A percentile compares a stretch with the other conserved stretches of the same genome.
Evolutionary conservation across 2,329 filamentous ascomycete genomes (phyloP).

Genomic region (Botrytis tulipae): DNA sequence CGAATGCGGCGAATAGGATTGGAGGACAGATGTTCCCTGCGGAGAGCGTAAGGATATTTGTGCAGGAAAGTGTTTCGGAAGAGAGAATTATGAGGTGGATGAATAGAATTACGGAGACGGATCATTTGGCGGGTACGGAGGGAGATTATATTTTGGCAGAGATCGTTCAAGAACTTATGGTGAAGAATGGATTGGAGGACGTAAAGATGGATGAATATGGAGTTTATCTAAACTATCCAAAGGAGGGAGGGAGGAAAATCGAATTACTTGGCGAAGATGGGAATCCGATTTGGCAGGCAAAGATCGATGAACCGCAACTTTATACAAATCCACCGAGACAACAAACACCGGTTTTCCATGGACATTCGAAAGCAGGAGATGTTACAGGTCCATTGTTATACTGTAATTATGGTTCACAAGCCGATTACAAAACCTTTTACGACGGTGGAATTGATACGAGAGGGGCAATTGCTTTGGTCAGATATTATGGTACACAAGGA

Average conservation of each 20-base stretch:
- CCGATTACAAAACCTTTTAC: slow-evolving; percentile 74
- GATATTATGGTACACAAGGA: slow-evolving; percentile 71
- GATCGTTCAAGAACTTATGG: slow-evolving; percentile 79
- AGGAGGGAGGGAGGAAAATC: slow-evolving; percentile 70
- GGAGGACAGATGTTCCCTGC: slow-evolving; percentile 75
- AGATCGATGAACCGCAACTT: slow-evolving; percentile 76
- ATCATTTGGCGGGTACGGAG: slow-evolving; percentile 91
- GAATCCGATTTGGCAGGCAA: slow-evolving; percentile 70
- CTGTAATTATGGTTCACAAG: slow-evolving; percentile 83
- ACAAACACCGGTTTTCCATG: slow-evolving; percentile 81
- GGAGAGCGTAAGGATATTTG: slow-evolving; percentile 73
- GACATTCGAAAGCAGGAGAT: slow-evolving; percentile 81
- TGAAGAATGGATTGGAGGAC: slow-evolving; percentile 68
- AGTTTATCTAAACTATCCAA: slow-evolving; percentile 92
- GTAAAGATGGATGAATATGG: slow-evolving; percentile 75
- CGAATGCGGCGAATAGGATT: slow-evolving; percentile 59
- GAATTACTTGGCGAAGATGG: slow-evolving; percentile 72
- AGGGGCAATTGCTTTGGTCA: slow-evolving; percentile 80
- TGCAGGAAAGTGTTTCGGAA: slow-evolving; percentile 71
- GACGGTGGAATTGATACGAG: slow-evolving; percentile 71
- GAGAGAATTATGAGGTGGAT: slow-evolving; percentile 70
- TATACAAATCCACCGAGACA: slow-evolving; percentile 61
- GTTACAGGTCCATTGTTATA: slow-evolving; percentile 86
- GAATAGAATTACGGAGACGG: slow-evolving; percentile 74
- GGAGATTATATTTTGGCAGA: slow-evolving; percentile 84